These are phyloP conservation scores for Fraxinus americana DNA, from an alignment of 257 asterid species.

Conservation along the genomic window DNA sequence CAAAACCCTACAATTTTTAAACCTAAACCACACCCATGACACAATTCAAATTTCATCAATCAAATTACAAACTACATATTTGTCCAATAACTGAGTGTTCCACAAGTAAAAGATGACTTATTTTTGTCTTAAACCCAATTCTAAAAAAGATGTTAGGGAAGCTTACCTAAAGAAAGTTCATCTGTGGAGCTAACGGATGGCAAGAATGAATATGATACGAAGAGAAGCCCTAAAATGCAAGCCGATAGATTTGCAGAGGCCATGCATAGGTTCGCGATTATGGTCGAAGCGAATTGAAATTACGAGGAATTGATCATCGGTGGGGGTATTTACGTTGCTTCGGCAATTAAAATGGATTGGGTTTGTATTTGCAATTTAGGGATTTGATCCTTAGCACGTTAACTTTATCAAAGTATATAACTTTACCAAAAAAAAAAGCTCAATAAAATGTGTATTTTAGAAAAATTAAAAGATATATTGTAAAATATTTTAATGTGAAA, in stretches of 20 bases:
- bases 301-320: background rate
- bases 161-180: conserved; percentile 59
- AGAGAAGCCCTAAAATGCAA: conserved; percentile 34
- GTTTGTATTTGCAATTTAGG: background rate
- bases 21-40: conserved; percentile 4
- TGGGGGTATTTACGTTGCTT: background rate
- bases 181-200: conserved; percentile 32
- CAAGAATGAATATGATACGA: conserved; percentile 24
- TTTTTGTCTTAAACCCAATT: conserved; percentile 13
- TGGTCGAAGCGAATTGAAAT: background rate
- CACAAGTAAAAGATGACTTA: background rate
- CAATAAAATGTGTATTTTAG: too few species aligned
- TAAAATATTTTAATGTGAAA: too few species aligned
- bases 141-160: conserved; percentile 4
- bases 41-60: conserved; percentile 7
- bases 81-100: conserved; percentile 1
- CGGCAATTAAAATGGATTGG: background rate
- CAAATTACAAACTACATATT: conserved; percentile 8
- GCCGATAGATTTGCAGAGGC: conserved; percentile 35
- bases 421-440: too few species aligned
- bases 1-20: conserved; percentile 13
- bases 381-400: background rate
- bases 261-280: conserved; percentile 39
- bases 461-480: too few species aligned
- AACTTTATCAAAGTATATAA: too few species aligned